phyloP scores from a whole-genome alignment of 306 rosid species.

The Medicago truncatula region DNA sequence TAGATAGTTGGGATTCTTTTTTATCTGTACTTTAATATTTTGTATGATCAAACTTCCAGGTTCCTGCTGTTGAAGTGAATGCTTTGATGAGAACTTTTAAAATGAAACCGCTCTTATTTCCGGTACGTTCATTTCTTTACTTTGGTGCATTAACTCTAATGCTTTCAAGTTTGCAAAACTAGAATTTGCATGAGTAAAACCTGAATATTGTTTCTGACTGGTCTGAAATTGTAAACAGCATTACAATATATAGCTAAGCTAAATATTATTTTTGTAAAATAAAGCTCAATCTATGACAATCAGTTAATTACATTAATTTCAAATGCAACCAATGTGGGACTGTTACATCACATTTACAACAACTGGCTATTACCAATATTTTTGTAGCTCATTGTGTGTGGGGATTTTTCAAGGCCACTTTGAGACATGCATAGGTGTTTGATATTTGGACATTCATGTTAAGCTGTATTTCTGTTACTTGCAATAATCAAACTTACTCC shows the following conservation, averaged over 20 bases:
- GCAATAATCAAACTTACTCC: slow-evolving; percentile 20
- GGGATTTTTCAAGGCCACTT: neutral
- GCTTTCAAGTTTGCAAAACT: slow-evolving; percentile 26
- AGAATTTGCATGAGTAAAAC: slow-evolving; percentile 1
- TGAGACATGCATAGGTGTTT: neutral
- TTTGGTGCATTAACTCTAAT: slow-evolving; percentile 14
- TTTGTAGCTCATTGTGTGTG: neutral
- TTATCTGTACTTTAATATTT: slow-evolving; percentile 35
- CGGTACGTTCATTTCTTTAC: slow-evolving; percentile 61
- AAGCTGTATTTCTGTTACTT: slow-evolving; percentile 4
- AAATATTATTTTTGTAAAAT: neutral
- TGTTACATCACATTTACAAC: neutral
- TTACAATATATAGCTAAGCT: slow-evolving; percentile 12
- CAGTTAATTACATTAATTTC: neutral
- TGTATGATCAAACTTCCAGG: slow-evolving; percentile 59
- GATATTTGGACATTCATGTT: slow-evolving; percentile 20
- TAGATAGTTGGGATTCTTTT: slow-evolving; percentile 32
- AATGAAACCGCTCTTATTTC: slow-evolving; percentile 91
- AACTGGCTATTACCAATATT: neutral
- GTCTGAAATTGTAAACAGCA: slow-evolving; percentile 10
- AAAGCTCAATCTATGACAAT: neutral
- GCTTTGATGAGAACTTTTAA: slow-evolving; percentile 93
- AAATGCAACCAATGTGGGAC: slow-evolving; percentile 15
- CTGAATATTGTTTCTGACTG: slow-evolving; percentile 15
- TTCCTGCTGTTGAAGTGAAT: slow-evolving; percentile 90